Percentiles rank a stretch among this genome's conserved stretches.
These are phyloP conservation scores for Aspergillus japonicus DNA, from an alignment of 2,329 filamentous ascomycete species.

Conservation along the genomic window DNA sequence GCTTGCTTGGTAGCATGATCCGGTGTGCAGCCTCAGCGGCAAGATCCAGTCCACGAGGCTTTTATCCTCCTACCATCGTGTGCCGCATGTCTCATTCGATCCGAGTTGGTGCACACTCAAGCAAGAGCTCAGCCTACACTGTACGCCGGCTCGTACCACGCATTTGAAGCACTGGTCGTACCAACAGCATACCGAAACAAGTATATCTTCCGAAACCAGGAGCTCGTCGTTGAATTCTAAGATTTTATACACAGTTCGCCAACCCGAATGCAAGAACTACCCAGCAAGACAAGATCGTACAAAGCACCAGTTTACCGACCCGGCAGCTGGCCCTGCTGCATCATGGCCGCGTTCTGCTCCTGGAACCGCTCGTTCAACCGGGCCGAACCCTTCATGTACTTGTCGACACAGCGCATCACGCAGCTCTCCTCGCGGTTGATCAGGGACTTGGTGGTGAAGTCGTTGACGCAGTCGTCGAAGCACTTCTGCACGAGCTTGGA, in stretches of 20 bases:
- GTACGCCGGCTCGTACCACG: too few species aligned
- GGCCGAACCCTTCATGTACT: conserved; percentile 89
- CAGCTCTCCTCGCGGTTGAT: conserved; percentile 85
- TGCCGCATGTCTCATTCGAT: too few species aligned
- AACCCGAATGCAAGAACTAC: conserved; percentile 10
- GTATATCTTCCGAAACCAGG: background rate
- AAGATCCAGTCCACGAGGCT: too few species aligned
- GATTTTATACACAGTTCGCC: conserved; percentile 19
- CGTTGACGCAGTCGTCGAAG: conserved; percentile 95
- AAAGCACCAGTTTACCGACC: conserved; percentile 34
- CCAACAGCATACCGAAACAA: background rate
- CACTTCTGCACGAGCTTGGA: conserved; percentile 63
- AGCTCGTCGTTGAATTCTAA: conserved; percentile 22
- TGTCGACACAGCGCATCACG: conserved; percentile 91
- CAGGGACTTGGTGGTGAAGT: conserved; percentile 97
- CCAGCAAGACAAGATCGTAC: conserved; percentile 2
- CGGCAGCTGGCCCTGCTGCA: conserved; percentile 56
- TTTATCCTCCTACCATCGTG: too few species aligned
- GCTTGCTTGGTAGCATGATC: too few species aligned
- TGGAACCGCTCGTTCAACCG: conserved; percentile 89
- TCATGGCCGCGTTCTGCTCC: conserved; percentile 68
- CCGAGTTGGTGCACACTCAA: too few species aligned
- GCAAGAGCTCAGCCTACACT: too few species aligned
- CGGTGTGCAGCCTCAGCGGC: too few species aligned
- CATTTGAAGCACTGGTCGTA: background rate